phyloP scores from a whole-genome alignment of 1,284 basidiomycete genomes.

The Phaffia rhodozyma region DNA sequence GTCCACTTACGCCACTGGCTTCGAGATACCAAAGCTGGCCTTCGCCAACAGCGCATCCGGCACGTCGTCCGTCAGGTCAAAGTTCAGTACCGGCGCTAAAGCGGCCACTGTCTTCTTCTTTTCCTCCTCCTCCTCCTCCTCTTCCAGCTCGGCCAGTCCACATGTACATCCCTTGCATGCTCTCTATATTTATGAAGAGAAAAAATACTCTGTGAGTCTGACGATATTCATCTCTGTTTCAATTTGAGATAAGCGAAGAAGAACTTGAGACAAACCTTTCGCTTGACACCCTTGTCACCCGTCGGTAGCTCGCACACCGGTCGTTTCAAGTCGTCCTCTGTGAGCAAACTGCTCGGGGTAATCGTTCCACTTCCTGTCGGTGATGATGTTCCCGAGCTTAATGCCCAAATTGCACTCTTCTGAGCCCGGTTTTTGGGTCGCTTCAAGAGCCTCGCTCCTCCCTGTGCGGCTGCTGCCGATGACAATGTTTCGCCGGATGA shows the following conservation, averaged over 20 bases:
- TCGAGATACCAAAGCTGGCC: slow-evolving; percentile 8
- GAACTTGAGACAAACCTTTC: slow-evolving; percentile 21
- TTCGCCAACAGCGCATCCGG: slow-evolving; percentile 14
- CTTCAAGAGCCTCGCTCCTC: slow-evolving; percentile 30
- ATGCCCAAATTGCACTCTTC: slow-evolving; percentile 36
- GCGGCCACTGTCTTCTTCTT: slow-evolving; percentile 47
- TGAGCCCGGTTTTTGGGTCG: slow-evolving; percentile 25
- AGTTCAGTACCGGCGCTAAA: slow-evolving; percentile 27
- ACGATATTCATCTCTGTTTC: background rate
- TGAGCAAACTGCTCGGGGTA: slow-evolving; percentile 40
- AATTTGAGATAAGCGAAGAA: background rate
- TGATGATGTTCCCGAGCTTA: slow-evolving; percentile 23
- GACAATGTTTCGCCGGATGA: slow-evolving; percentile 5
- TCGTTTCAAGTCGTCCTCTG: slow-evolving; percentile 39
- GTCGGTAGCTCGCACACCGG: slow-evolving; percentile 36
- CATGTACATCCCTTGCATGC: slow-evolving; percentile 93
- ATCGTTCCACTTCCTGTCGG: slow-evolving; percentile 32
- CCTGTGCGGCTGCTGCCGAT: background rate
- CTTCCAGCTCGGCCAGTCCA: slow-evolving; percentile 81
- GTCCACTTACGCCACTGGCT: slow-evolving; percentile 3
- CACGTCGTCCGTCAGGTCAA: slow-evolving; percentile 16
- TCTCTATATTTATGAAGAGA: slow-evolving; percentile 39
- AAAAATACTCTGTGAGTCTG: background rate
- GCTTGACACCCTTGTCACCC: slow-evolving; percentile 34
- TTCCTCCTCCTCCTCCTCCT: slow-evolving; percentile 59